These are phyloP conservation scores for Fusarium fracticaudum DNA, from an alignment of 2,329 filamentous ascomycete genomes.

Conservation along the genomic window DNA sequence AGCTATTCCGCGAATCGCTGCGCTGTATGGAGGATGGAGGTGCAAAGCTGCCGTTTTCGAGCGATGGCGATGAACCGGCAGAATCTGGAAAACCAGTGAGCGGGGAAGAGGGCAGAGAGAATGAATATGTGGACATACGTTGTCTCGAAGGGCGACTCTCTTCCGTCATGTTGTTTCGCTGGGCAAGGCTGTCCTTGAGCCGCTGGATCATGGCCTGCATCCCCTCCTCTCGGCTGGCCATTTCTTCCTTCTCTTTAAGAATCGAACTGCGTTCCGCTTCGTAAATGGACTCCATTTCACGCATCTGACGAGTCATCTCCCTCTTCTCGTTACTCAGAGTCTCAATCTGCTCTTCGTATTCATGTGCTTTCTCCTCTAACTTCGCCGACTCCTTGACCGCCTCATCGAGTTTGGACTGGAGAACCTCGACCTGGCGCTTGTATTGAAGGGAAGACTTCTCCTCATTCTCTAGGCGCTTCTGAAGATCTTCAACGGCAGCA, in stretches of 20 bases:
- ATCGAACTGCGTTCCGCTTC: slow-evolving; percentile 89
- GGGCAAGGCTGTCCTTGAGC: slow-evolving; percentile 87
- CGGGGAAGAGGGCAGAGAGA: not conserved
- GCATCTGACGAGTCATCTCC: slow-evolving; percentile 82
- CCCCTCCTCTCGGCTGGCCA: slow-evolving; percentile 84
- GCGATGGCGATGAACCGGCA: slow-evolving; percentile 70
- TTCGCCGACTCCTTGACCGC: slow-evolving; percentile 82
- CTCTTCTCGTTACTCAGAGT: slow-evolving; percentile 84
- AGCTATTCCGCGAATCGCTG: slow-evolving; percentile 89
- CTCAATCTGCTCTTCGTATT: slow-evolving; percentile 86
- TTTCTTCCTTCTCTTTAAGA: slow-evolving; percentile 91
- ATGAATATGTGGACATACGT: slow-evolving; percentile 55
- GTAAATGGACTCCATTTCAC: slow-evolving; percentile 92
- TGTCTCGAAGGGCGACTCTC: slow-evolving; percentile 67
- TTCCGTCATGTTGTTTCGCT: slow-evolving; percentile 71
- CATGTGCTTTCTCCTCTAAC: slow-evolving; percentile 88
- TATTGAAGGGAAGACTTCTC: slow-evolving; percentile 81
- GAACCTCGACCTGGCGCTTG: slow-evolving; percentile 83
- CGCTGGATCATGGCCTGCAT: slow-evolving; percentile 90
- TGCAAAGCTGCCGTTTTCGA: slow-evolving; percentile 83
- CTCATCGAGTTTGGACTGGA: slow-evolving; percentile 89
- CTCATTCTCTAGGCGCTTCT: slow-evolving; percentile 81
- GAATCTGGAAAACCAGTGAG: slow-evolving; percentile 39
- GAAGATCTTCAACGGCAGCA: slow-evolving; percentile 83
- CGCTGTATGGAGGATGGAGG: slow-evolving; percentile 85